These are phyloP conservation scores for Coemansia aciculifera DNA, from an alignment of 192 early-diverging fungal species.

Conservation along the genomic window DNA sequence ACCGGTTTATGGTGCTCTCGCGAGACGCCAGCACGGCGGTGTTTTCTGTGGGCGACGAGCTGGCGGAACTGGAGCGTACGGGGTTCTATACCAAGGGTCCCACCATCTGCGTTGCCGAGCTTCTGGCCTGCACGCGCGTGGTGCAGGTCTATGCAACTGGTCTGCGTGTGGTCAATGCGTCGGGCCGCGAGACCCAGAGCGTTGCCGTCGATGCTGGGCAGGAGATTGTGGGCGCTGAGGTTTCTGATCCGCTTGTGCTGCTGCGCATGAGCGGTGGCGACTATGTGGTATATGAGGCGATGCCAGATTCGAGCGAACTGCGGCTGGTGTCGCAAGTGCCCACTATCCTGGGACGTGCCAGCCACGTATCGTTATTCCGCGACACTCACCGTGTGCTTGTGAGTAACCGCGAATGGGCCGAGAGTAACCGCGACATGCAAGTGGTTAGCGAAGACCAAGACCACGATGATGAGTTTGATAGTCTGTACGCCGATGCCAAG, in stretches of 20 bases:
- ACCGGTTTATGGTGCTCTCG: slow-evolving; percentile 49
- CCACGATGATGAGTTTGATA: slow-evolving; percentile 34
- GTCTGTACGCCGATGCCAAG: slow-evolving; percentile 33
- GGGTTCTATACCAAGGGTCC: slow-evolving; percentile 75
- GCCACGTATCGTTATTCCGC: slow-evolving; percentile 35
- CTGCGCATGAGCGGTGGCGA: slow-evolving; percentile 67
- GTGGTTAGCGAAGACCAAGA: slow-evolving; percentile 4
- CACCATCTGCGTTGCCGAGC: slow-evolving; percentile 74
- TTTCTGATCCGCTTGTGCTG: slow-evolving; percentile 81
- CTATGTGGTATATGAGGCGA: slow-evolving; percentile 60
- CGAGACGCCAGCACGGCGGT: slow-evolving; percentile 53
- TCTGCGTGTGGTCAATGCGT: slow-evolving; percentile 67
- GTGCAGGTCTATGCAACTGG: slow-evolving; percentile 84
- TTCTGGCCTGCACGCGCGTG: slow-evolving; percentile 70
- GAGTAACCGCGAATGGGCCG: slow-evolving; percentile 37
- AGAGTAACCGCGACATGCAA: slow-evolving; percentile 25
- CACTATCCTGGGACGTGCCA: background rate
- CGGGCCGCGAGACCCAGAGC: slow-evolving; percentile 36
- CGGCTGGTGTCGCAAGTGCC: slow-evolving; percentile 23
- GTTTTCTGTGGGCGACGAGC: slow-evolving; percentile 77
- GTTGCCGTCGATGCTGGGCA: slow-evolving; percentile 16
- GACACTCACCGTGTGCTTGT: slow-evolving; percentile 31
- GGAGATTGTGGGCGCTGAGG: slow-evolving; percentile 67
- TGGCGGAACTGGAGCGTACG: slow-evolving; percentile 68
- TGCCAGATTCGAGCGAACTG: slow-evolving; percentile 49